Evolutionary conservation across 78 protist species (phyloP).

Genomic region (Polysphondylium violaceum): DNA sequence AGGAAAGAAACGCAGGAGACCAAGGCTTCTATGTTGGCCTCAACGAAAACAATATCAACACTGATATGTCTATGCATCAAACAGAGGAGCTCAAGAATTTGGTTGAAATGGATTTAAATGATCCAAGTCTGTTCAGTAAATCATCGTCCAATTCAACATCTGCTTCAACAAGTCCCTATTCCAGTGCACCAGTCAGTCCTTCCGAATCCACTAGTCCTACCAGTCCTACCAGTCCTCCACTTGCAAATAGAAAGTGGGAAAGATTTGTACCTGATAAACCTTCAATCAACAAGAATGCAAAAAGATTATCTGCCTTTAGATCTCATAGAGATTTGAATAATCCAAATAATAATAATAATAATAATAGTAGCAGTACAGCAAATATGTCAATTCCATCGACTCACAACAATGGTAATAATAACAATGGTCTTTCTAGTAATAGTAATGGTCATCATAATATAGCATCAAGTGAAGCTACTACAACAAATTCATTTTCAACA

Average conservation of each 20-base stretch:
- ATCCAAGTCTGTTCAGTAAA: background rate
- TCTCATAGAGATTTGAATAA: too few relatives aligned
- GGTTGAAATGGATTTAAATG: background rate
- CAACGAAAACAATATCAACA: slow-evolving; percentile 23
- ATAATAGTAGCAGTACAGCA: background rate
- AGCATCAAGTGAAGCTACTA: background rate
- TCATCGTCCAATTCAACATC: slow-evolving; percentile 6
- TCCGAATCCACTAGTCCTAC: background rate
- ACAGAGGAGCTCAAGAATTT: slow-evolving; percentile 23
- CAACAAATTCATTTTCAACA: background rate
- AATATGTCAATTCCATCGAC: background rate
- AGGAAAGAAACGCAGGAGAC: too few relatives aligned
- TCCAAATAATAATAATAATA: background rate
- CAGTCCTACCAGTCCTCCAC: background rate
- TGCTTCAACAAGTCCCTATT: background rate
- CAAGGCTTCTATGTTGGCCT: background rate
- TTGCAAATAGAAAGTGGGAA: background rate
- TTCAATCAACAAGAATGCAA: background rate
- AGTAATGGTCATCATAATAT: background rate
- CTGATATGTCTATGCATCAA: slow-evolving; percentile 21
- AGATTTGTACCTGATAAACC: slow-evolving; percentile 27
- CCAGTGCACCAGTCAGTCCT: slow-evolving; percentile 2
- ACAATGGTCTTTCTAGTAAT: background rate
- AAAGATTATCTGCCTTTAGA: slow-evolving; percentile 39
- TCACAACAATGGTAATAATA: background rate